A percentile compares a stretch with the other conserved stretches of the same genome.
phyloP scores from a whole-genome alignment of 768 basidiomycete species.

The Suillus fuscotomentosus region DNA sequence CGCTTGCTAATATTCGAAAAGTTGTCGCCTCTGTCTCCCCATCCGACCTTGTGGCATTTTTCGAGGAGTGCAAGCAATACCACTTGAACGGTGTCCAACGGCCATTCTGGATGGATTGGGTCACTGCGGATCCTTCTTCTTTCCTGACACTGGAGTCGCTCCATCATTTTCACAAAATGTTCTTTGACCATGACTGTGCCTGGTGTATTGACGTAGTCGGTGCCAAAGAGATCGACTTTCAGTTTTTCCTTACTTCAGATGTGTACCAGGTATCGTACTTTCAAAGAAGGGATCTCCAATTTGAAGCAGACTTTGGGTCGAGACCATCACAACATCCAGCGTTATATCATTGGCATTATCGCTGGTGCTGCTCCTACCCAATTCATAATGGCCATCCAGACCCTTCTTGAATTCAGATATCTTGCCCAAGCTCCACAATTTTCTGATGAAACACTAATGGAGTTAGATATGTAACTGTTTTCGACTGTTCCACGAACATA shows the following conservation, averaged over 20 bases:
- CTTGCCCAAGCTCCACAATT: slow-evolving; percentile 31
- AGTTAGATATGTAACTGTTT: slow-evolving; percentile 25
- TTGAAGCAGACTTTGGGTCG: slow-evolving; percentile 41
- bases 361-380: slow-evolving; percentile 29
- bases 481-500: slow-evolving; percentile 31
- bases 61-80: neutral
- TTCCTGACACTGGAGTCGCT: slow-evolving; percentile 38
- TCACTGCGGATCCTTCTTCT: slow-evolving; percentile 28
- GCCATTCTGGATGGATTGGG: slow-evolving; percentile 38
- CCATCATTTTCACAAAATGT: slow-evolving; percentile 39
- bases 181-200: slow-evolving; percentile 38
- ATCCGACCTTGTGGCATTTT: slow-evolving; percentile 3
- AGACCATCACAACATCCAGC: slow-evolving; percentile 36
- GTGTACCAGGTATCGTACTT: slow-evolving; percentile 33
- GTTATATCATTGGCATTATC: slow-evolving; percentile 33
- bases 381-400: slow-evolving; percentile 33
- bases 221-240: slow-evolving; percentile 33
- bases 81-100: slow-evolving; percentile 8
- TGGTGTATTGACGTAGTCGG: slow-evolving; percentile 36
- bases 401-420: slow-evolving; percentile 38
- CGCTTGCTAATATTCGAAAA: slow-evolving; percentile 17
- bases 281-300: slow-evolving; percentile 37
- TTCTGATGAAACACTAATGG: slow-evolving; percentile 15
- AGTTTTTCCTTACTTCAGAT: slow-evolving; percentile 36
- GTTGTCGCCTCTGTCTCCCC: neutral